Evolutionary conservation across 1,139 yeast species (phyloP).

Genomic region (Suhomyces chickasaworum): DNA sequence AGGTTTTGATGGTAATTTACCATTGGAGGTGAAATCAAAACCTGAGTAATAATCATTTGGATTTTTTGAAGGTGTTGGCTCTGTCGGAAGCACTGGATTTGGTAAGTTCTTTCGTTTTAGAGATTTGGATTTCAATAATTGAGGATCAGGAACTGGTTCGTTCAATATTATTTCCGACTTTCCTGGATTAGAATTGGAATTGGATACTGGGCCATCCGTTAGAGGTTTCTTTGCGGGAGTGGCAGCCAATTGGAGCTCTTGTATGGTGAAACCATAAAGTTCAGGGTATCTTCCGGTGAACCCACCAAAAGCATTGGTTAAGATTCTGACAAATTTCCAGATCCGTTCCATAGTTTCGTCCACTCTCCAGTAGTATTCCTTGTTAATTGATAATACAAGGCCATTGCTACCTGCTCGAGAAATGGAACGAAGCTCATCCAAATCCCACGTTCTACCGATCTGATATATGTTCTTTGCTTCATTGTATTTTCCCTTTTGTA

Average conservation of each 20-base stretch:
- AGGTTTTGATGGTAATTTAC: slow-evolving; percentile 46
- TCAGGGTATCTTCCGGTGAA: slow-evolving; percentile 69
- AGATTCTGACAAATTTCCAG: slow-evolving; percentile 57
- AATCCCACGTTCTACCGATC: slow-evolving; percentile 92
- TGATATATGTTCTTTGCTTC: slow-evolving; percentile 70
- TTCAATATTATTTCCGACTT: slow-evolving; percentile 19
- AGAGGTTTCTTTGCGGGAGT: slow-evolving; percentile 24
- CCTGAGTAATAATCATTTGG: slow-evolving; percentile 31
- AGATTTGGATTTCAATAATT: slow-evolving; percentile 29
- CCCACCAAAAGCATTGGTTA: slow-evolving; percentile 64
- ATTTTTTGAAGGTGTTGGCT: slow-evolving; percentile 20
- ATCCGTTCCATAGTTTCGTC: slow-evolving; percentile 66
- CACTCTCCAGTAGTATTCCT: slow-evolving; percentile 85
- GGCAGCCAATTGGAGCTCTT: slow-evolving; percentile 40
- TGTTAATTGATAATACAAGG: slow-evolving; percentile 64
- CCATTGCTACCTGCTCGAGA: slow-evolving; percentile 59
- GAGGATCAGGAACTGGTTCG: slow-evolving; percentile 30
- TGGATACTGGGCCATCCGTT: slow-evolving; percentile 9
- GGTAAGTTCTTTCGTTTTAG: slow-evolving; percentile 32
- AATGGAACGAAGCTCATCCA: slow-evolving; percentile 66
- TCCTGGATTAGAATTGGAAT: slow-evolving; percentile 9
- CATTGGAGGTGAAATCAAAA: slow-evolving; percentile 48
- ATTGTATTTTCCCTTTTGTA: slow-evolving; percentile 87
- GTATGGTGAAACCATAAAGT: slow-evolving; percentile 42
- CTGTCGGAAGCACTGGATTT: slow-evolving; percentile 27